A percentile compares a stretch with the other conserved stretches of the same genome.
phyloP scores from a whole-genome alignment of 169 alveolate genomes.

The Eimeria zaria region DNA sequence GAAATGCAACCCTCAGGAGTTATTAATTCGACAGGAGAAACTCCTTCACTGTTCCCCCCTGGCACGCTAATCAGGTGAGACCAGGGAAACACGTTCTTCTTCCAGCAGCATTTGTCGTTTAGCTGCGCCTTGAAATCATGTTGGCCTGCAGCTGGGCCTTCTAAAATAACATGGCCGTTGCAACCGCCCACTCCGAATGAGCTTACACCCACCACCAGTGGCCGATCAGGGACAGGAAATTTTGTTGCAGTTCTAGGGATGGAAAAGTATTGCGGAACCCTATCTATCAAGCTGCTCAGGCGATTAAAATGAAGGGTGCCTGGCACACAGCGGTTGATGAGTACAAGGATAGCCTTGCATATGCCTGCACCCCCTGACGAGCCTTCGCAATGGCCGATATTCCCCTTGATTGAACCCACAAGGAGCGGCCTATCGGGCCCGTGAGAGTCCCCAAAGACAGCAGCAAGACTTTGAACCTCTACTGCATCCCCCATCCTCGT shows the following conservation, averaged over 20 bases:
- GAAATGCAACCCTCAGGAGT: conserved; percentile 5
- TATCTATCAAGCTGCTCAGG: conserved; percentile 89
- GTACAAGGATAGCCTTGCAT: conserved; percentile 87
- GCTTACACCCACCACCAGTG: conserved; percentile 85
- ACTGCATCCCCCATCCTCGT: conserved; percentile 91
- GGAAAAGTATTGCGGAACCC: conserved; percentile 84
- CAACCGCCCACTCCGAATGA: conserved; percentile 90
- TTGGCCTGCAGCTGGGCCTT: conserved; percentile 25
- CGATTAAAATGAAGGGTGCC: conserved; percentile 89
- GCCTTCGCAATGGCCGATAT: conserved; percentile 90
- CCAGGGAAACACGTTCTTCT: conserved; percentile 57
- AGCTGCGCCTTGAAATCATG: conserved; percentile 64
- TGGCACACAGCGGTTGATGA: conserved; percentile 87
- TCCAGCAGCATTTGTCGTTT: conserved; percentile 58
- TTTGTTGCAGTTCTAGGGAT: conserved; percentile 81
- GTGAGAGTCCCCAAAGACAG: conserved; percentile 86
- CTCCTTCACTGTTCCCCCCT: background rate
- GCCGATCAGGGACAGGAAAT: background rate
- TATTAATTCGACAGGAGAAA: conserved; percentile 10
- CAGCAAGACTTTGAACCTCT: conserved; percentile 88
- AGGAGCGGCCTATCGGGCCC: conserved; percentile 85
- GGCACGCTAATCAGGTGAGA: conserved; percentile 65
- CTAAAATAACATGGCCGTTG: conserved; percentile 88
- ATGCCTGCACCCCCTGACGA: conserved; percentile 90
- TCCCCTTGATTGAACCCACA: conserved; percentile 88